Evolutionary conservation across 106 monocot genomes (phyloP).

Genomic region (Allium cepa): DNA sequence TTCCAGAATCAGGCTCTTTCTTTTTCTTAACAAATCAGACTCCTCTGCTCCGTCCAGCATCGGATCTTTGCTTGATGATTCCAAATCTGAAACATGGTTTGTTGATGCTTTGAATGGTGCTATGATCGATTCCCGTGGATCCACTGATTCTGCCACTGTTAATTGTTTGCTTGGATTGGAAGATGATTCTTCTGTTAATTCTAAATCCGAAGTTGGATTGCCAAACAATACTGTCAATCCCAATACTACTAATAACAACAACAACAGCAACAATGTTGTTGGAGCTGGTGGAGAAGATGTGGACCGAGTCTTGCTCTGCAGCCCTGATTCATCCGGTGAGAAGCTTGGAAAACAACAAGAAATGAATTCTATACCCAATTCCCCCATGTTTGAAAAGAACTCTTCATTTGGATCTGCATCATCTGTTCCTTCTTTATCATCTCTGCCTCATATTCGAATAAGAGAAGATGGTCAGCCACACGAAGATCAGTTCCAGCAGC

Average conservation of each 20-base stretch:
- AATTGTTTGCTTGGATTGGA: slow-evolving; percentile 89
- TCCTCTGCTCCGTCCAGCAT: slow-evolving; percentile 48
- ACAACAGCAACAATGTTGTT: too few relatives aligned
- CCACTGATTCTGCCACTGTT: slow-evolving; percentile 56
- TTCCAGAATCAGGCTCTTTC: slow-evolving; percentile 64
- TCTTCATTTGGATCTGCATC: slow-evolving; percentile 81
- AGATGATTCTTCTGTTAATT: slow-evolving; percentile 42
- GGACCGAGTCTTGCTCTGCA: slow-evolving; percentile 16
- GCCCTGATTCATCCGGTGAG: slow-evolving; percentile 31
- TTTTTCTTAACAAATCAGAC: slow-evolving; percentile 64
- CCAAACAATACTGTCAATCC: not conserved
- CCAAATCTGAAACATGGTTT: slow-evolving; percentile 92
- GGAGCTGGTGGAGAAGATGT: not conserved
- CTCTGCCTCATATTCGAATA: slow-evolving; percentile 75
- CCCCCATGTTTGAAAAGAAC: slow-evolving; percentile 62
- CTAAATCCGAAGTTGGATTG: slow-evolving; percentile 1
- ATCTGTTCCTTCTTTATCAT: slow-evolving; percentile 63
- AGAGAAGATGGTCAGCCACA: slow-evolving; percentile 49
- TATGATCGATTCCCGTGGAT: slow-evolving; percentile 44
- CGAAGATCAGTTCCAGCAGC: slow-evolving; percentile 64
- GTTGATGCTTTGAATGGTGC: slow-evolving; percentile 89
- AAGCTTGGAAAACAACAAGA: slow-evolving; percentile 37
- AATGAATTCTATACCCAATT: slow-evolving; percentile 61
- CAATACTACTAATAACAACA: too few relatives aligned
- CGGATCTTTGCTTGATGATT: slow-evolving; percentile 69